Evolutionary conservation across 371 early-diverging fungal genomes (phyloP), one percentile per base, ranked within the genome.

Genomic region (Apophysomyces ossiformis): DNA sequence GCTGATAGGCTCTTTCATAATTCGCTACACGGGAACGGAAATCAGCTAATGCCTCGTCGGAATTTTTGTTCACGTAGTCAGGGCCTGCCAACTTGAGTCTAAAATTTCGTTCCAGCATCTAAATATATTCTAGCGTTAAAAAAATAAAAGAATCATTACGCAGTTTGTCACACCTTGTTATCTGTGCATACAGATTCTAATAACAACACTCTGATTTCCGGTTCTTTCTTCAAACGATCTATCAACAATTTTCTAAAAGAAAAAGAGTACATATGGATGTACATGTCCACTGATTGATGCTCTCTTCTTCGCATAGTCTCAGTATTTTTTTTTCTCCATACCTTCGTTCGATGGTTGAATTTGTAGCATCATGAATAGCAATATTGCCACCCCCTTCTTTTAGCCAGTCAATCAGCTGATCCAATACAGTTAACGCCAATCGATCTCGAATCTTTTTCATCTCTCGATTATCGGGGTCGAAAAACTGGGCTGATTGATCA

Each of bases 291-390:
- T 26, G 32, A 26, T 1, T 1, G 2, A 26, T 26, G 32, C 32
- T 26, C 32, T 26, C 32, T 26, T 26, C 32, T 26, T 26, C 32
- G 3, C 32, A 26, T 26, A 26, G 3, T 26, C 32, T 26, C 32
- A 26, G 32, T 2, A 26, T 26, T 26, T 26, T 21, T 26, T 21
- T 26, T 26, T 26, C 1, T 2, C 2, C 32, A 26, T 77, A 83
- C 86, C 95, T 82, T 72, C 95, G 77, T 63, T 86, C 86, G 26
- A 86, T 67, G 0, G 93, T 93, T 1, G 95, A 90, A 72, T 95
- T 95, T 11, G 95, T 95, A 0, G 95, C 95, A 75, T 95, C 95
- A 66, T 94, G 94, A 54, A 95, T 92, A 35, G 92, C 96, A 7
- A 94, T 91, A 43, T 90, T 86, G 9, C 92, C 93, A 4, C 76